Percentiles rank a stretch among this genome's conserved stretches.
Conservation (phyloP, 2,329 filamentous ascomycete species). For the Canariomyces notabilis region DNA sequence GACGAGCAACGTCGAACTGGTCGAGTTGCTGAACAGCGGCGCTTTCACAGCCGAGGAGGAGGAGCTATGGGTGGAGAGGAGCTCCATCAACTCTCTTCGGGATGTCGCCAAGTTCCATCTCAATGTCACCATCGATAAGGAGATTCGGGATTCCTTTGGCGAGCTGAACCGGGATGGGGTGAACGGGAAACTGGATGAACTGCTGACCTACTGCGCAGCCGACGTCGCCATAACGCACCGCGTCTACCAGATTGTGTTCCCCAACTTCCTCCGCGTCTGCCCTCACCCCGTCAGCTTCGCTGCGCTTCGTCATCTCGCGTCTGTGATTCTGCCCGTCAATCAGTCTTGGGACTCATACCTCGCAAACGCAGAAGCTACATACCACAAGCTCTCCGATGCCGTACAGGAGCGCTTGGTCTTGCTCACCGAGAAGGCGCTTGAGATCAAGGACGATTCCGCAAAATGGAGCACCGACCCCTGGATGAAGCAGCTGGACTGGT, state of each 20-base stretch:
- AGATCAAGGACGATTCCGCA: conserved; percentile 63
- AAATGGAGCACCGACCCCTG: conserved; percentile 79
- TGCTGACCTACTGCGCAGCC: conserved; percentile 90
- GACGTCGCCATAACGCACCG: conserved; percentile 90
- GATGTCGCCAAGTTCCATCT: conserved; percentile 98
- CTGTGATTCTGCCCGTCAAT: conserved; percentile 87
- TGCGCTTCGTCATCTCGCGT: conserved; percentile 84
- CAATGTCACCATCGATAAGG: conserved; percentile 85
- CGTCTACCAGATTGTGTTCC: conserved; percentile 91
- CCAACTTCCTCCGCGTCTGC: conserved; percentile 81
- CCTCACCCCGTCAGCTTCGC: conserved; percentile 97
- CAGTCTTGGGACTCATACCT: conserved; percentile 84
- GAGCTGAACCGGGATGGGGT: conserved; percentile 71
- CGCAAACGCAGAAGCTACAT: conserved; percentile 76
- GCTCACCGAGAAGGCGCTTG: conserved; percentile 71
- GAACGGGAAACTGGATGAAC: conserved; percentile 65
- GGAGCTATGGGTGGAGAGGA: conserved; percentile 91
- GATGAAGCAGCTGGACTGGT: conserved; percentile 93
- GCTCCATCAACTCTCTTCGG: conserved; percentile 88
- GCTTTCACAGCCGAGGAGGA: conserved; percentile 76
- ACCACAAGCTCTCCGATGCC: conserved; percentile 68
- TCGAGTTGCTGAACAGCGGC: conserved; percentile 62
- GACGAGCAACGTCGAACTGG: conserved; percentile 65
- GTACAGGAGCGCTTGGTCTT: conserved; percentile 70
- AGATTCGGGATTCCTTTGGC: conserved; percentile 78